phyloP scores from a whole-genome alignment of 306 rosid species.

The Cicer arietinum region DNA sequence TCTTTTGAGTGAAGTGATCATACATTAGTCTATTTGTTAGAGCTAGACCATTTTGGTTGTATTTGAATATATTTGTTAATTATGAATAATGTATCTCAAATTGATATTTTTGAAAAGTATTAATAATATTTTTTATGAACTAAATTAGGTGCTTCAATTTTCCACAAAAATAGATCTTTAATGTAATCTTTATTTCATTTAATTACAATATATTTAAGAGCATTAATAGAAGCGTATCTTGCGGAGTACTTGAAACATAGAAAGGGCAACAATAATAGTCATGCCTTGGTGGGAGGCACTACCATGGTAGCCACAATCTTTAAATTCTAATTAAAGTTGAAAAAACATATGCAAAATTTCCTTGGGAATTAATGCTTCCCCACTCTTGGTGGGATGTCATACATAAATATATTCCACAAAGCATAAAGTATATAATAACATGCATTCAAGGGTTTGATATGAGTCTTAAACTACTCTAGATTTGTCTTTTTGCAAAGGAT shows the following conservation, averaged over 20 bases:
- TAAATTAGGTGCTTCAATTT: no score
- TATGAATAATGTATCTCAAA: no score
- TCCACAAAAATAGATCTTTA: no score
- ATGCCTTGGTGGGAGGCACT: constrained; percentile 52
- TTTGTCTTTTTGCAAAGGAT: background rate
- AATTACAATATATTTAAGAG: background rate
- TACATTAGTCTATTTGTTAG: no score
- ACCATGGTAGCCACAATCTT: constrained; percentile 30
- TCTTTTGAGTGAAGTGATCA: no score
- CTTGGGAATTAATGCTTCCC: constrained; percentile 54
- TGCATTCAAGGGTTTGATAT: constrained; percentile 8
- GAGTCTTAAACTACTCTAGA: background rate
- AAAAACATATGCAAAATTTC: constrained; percentile 39
- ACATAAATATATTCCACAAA: constrained; percentile 38
- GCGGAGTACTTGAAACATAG: constrained; percentile 29
- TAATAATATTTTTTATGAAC: no score
- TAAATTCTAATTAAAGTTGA: constrained; percentile 46
- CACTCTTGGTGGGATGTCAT: constrained; percentile 52
- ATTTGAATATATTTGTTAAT: no score
- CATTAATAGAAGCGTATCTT: constrained; percentile 29
- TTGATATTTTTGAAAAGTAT: no score
- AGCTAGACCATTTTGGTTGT: no score
- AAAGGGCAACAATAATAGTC: constrained; percentile 38
- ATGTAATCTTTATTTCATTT: no score
- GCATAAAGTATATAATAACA: constrained; percentile 34